These are phyloP conservation scores for Geotrichum cucujoidarum DNA, from an alignment of 1,139 yeast species.

Conservation along the genomic window DNA sequence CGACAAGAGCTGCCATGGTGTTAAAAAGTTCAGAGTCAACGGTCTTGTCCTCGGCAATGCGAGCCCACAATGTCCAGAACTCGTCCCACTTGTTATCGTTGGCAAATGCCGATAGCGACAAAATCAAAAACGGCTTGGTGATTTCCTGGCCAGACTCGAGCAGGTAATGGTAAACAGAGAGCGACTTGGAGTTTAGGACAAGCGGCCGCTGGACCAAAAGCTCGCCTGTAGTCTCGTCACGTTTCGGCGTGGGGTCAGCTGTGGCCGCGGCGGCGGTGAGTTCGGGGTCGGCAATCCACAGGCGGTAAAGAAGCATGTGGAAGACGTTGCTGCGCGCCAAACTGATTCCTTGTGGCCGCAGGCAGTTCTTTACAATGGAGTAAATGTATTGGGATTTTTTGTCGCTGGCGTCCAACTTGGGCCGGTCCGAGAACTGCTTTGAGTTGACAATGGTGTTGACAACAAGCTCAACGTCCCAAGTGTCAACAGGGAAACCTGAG, in stretches of 20 bases:
- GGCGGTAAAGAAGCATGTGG: constrained; percentile 30
- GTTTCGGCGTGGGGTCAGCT: constrained; percentile 25
- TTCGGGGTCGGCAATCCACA: constrained; percentile 23
- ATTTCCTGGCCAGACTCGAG: constrained; percentile 23
- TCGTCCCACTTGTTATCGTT: constrained; percentile 39
- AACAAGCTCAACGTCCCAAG: constrained; percentile 32
- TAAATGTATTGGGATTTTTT: constrained; percentile 30
- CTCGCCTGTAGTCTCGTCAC: constrained; percentile 16
- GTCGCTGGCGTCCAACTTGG: constrained; percentile 27
- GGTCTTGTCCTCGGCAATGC: constrained; percentile 21
- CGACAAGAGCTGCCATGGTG: constrained; percentile 32
- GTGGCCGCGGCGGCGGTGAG: constrained; percentile 27
- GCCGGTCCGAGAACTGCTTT: constrained; percentile 21
- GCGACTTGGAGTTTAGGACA: constrained; percentile 27
- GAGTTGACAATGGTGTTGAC: constrained; percentile 33
- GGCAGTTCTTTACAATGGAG: constrained; percentile 29
- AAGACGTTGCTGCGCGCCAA: constrained; percentile 27
- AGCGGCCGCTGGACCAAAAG: constrained; percentile 21
- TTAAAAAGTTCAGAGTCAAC: constrained; percentile 27
- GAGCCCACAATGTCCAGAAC: constrained; percentile 36
- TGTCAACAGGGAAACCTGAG: constrained; percentile 30
- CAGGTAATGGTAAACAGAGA: constrained; percentile 27
- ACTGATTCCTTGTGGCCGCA: constrained; percentile 29
- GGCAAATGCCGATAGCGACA: constrained; percentile 38
- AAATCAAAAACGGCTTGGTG: constrained; percentile 28